Conservation (phyloP, 2,329 filamentous ascomycete species). For the Paramyrothecium roridum region DNA sequence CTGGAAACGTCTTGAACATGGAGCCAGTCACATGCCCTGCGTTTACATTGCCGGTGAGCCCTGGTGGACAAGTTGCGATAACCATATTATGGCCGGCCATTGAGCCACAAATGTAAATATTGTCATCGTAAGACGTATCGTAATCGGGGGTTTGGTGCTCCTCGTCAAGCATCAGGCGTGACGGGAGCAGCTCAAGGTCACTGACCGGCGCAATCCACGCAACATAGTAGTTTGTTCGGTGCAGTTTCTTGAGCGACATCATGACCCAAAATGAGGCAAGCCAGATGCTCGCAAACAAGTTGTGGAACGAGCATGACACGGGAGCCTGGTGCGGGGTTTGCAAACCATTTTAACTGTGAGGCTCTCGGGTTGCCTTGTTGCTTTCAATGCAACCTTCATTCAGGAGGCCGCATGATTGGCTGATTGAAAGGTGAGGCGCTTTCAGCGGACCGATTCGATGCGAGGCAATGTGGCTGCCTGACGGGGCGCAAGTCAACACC, state of each 20-base stretch:
- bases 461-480: no score
- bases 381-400: no score
- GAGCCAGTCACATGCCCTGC: background rate
- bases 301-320: no score
- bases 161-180: conserved; percentile 1
- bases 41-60: conserved; percentile 5
- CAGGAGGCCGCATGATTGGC: no score
- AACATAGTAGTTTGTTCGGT: background rate
- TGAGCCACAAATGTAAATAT: background rate
- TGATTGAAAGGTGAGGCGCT: no score
- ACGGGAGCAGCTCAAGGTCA: background rate
- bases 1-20: background rate
- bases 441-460: no score
- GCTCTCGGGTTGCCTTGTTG: no score
- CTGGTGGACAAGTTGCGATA: conserved; percentile 8
- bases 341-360: no score
- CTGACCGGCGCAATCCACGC: background rate
- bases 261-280: no score
- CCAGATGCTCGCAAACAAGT: no score
- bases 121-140: conserved; percentile 1
- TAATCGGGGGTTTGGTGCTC: background rate
- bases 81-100: conserved; percentile 10
- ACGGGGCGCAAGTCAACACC: no score
- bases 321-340: no score
- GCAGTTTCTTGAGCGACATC: conserved; percentile 1